Base-by-base conservation (phyloP, 305 asterid genomes). In the Ajuga reptans region DNA sequence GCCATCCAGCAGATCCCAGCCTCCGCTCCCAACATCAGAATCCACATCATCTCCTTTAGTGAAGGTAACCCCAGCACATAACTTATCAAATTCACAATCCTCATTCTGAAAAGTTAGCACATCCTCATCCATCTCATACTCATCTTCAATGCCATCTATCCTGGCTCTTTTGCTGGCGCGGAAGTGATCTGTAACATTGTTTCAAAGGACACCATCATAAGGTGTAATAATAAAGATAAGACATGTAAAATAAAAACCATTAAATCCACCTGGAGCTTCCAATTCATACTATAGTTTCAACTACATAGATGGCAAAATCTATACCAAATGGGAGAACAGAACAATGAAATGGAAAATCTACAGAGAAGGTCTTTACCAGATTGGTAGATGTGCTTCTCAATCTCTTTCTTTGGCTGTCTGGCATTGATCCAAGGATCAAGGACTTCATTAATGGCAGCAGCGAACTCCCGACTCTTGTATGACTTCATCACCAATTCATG, bases 401-500 rank as follows among this genome's bases (percentile, higher is more conserved):
- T 81, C 82, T 93, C 98, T 80, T 89, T 93, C 86, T 91, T 91
- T 3, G 93, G 97, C 74, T 85, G 96, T 51, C 95, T 83, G 50
- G 89, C 88, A 85, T 79, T 89, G 73, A 94, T 86, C 99, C 99
- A 94, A 50, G 99, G 99, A 86, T 94, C 95, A 66, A 94, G 86
- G 73, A 89, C 92, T 85, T 94, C 98, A 81, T 94, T 94, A 76
- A 94, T 91, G 55, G 97, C 99, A 69, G 99, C 98, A 81, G 95
- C 95, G 68, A 94, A 87, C 85, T 94, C 99, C 75, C 99, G 84
- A 74, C 98, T 86, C 85, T 89, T 91, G 86, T 91, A 91, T 24
- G 99, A 86, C 77, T 91, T 94, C 99, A 94, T 94, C 56, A 94
- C 94, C 79, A 94, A 83, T 78, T 94, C 98, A 71, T 94, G 99